Evolutionary conservation across 768 basidiomycete species (phyloP).

Genomic region (Podaxis mareebaensis): DNA sequence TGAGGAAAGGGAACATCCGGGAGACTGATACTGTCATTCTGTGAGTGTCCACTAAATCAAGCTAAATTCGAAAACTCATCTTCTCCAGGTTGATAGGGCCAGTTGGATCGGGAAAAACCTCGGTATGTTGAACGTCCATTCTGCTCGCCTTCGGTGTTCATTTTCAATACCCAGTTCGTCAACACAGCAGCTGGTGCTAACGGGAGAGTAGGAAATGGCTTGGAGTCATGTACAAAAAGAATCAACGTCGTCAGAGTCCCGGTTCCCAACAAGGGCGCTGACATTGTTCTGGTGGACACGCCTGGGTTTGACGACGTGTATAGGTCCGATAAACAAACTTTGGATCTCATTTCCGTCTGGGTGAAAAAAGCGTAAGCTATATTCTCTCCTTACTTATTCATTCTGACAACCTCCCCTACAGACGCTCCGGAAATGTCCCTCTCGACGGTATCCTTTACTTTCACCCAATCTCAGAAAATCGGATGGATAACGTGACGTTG

Average conservation of each 20-base stretch:
- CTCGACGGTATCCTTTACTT: conserved; percentile 30
- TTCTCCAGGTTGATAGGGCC: conserved; percentile 17
- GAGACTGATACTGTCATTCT: neutral
- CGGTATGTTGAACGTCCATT: conserved; percentile 4
- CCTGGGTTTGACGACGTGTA: conserved; percentile 29
- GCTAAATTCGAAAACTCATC: neutral
- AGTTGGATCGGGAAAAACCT: conserved; percentile 21
- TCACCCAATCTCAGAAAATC: conserved; percentile 24
- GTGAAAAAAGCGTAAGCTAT: conserved; percentile 18
- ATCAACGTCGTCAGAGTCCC: conserved; percentile 16
- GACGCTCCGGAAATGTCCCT: conserved; percentile 13
- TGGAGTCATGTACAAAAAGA: conserved; percentile 35
- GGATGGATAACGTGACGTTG: conserved; percentile 22
- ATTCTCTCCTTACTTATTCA: neutral
- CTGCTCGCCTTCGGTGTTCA: neutral
- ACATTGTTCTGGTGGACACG: conserved; percentile 27
- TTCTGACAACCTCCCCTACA: neutral
- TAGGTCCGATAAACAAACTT: conserved; percentile 24
- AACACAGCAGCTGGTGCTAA: conserved; percentile 31
- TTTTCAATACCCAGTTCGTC: conserved; percentile 29
- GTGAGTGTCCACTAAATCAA: neutral
- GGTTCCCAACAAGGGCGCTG: neutral
- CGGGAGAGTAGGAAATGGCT: conserved; percentile 27
- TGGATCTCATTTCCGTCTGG: conserved; percentile 25
- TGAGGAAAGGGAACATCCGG: neutral